phyloP scores from a whole-genome alignment of 345 rosid species.

The Brassica carinata region DNA sequence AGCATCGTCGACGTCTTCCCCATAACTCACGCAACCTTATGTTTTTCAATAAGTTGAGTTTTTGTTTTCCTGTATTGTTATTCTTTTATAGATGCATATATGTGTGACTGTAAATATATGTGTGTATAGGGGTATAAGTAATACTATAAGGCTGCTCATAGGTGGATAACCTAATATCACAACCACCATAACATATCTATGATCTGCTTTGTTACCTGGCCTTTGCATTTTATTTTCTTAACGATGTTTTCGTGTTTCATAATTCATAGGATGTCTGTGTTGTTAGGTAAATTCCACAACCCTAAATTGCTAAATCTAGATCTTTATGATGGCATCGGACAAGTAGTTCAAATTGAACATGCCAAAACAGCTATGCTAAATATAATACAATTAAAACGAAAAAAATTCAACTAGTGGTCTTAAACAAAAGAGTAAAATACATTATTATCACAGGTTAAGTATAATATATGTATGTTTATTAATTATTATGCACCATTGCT shows the following conservation, averaged over 20 bases:
- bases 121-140: background rate
- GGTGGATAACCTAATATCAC: conserved; percentile 49
- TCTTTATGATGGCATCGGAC: background rate
- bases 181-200: conserved; percentile 27
- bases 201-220: conserved; percentile 22
- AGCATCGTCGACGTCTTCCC: conserved; percentile 33
- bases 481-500: conserved; percentile 11
- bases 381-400: background rate
- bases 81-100: conserved; percentile 7
- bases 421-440: background rate
- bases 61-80: background rate
- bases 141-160: conserved; percentile 29
- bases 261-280: conserved; percentile 31
- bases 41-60: background rate
- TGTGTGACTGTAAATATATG: conserved; percentile 5
- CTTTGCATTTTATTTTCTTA: background rate
- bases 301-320: conserved; percentile 9
- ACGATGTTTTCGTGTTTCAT: conserved; percentile 27
- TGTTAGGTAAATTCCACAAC: conserved; percentile 24
- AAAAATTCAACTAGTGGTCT: background rate
- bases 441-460: background rate
- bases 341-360: background rate
- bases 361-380: background rate
- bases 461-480: background rate
- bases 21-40: conserved; percentile 6